Conservation (phyloP, 139 green algal species). For the Chlorella sorokiniana region DNA sequence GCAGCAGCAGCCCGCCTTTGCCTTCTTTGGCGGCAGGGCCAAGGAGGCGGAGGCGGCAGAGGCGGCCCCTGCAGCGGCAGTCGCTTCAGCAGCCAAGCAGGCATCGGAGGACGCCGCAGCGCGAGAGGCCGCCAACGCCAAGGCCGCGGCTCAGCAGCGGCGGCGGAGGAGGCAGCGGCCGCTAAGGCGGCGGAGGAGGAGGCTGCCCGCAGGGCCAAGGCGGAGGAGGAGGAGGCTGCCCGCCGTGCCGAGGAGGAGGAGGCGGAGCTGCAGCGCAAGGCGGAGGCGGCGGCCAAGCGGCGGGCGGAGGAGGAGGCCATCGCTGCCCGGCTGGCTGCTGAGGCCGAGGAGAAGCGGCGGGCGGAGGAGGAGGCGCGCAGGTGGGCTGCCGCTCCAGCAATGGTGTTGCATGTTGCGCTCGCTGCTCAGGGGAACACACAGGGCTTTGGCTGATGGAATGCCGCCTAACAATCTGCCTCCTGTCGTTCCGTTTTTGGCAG, state of each 20-base stretch:
- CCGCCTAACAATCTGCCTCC: no score
- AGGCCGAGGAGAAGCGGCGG: neutral
- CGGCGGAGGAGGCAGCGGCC: neutral
- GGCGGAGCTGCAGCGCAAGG: slow-evolving; percentile 15
- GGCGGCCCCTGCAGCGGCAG: neutral
- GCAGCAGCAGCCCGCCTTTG: neutral
- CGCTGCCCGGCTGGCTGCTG: neutral
- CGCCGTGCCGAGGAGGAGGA: slow-evolving; percentile 35
- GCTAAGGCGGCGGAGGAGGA: slow-evolving; percentile 2
- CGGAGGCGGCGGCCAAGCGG: slow-evolving; percentile 16
- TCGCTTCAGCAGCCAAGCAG: slow-evolving; percentile 13
- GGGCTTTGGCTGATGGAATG: no score
- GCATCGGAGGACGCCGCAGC: neutral
- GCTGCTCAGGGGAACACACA: no score
- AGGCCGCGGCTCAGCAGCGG: neutral
- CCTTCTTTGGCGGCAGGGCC: neutral
- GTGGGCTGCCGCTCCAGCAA: neutral
- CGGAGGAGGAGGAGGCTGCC: slow-evolving; percentile 17
- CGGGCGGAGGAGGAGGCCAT: slow-evolving; percentile 26
- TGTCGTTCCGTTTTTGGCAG: neutral
- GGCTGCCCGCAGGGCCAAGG: neutral
- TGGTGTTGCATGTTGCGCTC: neutral
- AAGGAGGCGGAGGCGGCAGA: neutral
- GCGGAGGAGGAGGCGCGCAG: slow-evolving; percentile 10
- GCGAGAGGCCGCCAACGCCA: neutral